phyloP scores from a whole-genome alignment of 2,329 filamentous ascomycete genomes.

The Botrytis cinerea region DNA sequence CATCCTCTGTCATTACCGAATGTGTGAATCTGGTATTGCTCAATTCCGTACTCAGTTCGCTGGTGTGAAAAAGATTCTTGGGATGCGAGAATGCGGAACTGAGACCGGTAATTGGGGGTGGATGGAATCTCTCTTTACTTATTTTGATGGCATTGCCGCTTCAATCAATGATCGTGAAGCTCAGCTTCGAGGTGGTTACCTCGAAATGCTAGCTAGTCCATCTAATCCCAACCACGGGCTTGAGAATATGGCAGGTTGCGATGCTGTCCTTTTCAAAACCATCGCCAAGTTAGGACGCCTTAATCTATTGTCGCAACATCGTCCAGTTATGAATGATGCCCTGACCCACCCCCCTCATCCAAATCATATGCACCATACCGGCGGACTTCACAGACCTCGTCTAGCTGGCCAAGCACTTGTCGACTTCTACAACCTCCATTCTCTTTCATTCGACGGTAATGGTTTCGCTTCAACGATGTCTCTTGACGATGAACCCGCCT shows the following conservation, averaged over 20 bases:
- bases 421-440: slow-evolving; percentile 55
- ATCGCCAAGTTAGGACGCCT: slow-evolving; percentile 81
- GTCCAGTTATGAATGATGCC: slow-evolving; percentile 54
- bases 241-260: slow-evolving; percentile 86
- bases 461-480: slow-evolving; percentile 56
- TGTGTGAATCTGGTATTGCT: slow-evolving; percentile 89
- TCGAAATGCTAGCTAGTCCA: slow-evolving; percentile 65
- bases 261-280: slow-evolving; percentile 81
- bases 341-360: slow-evolving; percentile 32
- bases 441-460: slow-evolving; percentile 66
- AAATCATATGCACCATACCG: slow-evolving; percentile 34
- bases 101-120: slow-evolving; percentile 71
- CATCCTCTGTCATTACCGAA: slow-evolving; percentile 86
- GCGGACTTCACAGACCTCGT: slow-evolving; percentile 41
- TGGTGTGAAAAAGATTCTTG: slow-evolving; percentile 86
- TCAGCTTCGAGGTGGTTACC: slow-evolving; percentile 65
- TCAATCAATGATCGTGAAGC: slow-evolving; percentile 90
- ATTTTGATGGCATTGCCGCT: slow-evolving; percentile 90
- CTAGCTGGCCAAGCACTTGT: slow-evolving; percentile 46
- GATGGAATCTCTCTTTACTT: slow-evolving; percentile 92
- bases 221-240: slow-evolving; percentile 58
- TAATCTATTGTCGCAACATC: slow-evolving; percentile 77
- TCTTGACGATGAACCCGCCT: slow-evolving; percentile 56
- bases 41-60: slow-evolving; percentile 94
- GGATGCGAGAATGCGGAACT: slow-evolving; percentile 66